Base-by-base conservation (phyloP, 1,284 basidiomycete species). In the Ustilago sp. region DNA sequence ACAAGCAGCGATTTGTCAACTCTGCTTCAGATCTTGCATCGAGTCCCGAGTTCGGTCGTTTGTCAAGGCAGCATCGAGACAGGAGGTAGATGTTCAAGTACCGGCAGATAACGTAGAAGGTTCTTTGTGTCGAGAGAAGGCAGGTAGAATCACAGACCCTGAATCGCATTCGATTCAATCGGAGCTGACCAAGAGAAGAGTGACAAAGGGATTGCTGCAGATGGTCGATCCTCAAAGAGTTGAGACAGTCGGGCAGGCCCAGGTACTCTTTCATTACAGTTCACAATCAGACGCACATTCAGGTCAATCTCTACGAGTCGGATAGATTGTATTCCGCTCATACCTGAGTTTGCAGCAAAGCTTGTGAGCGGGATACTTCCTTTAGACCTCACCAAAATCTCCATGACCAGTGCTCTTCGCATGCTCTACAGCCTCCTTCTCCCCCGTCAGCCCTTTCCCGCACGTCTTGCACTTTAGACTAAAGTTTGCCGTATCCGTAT, bases 401-500 rank as follows among this genome's bases (percentile, higher is more conserved):
- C 76, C 79, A 47, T 82, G 80, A 8, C 80, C 80, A 4, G 78
- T 82, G 41, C 39, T 8, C 51, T 70, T 72, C 11, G 80, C 80
- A 56, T 82, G 80, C 56, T 72, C 47, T n/a, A 69, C 52, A 3
- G 80, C 80, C 59, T 74, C 63, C 63, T 78, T 79, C 35, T 82
- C 75, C 5, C 80, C 80, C 55, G 48, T 68, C 34, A 82, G 31
- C 39, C 56, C 62, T 35, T 38, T 61, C 0, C 73, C 72, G 36
- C 80, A 82, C 31, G 38, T 28, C 48, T 66, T 74, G 56, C 80
- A 82, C 45, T 68, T 71, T 50, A 82, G 56, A 9, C 64, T 61
- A 34, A 80, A 82, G 28, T 55, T 72, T 0, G 76, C 70, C 2
- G 80, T 82, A 55, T 82, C 79, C 35, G 80, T 80, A 35, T 80